Base-by-base conservation (phyloP, 192 early-diverging fungal genomes). In the Geosiphon pyriformis region DNA sequence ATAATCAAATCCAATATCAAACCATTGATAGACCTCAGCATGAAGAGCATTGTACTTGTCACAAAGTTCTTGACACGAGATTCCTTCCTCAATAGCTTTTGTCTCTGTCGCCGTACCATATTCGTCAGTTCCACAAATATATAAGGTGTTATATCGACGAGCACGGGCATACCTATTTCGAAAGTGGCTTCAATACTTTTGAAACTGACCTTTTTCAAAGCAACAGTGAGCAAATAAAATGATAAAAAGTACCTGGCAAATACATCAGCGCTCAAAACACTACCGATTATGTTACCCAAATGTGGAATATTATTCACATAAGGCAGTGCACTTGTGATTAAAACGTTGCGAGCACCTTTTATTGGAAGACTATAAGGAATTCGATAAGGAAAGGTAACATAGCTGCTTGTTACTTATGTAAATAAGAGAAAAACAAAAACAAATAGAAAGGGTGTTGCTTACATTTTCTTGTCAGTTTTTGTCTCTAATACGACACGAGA, bases 231-330 rank as follows among this genome's bases (percentile, higher is more conserved):
- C 12, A 23, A 3, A 30, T 60, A 23, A 23, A 23, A 23, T 51
- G 15, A 6, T 6, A 46, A 27, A n/a, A 6, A 1, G 60, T 73
- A 85, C 78, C 94, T 87, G 27, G 95, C 92, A 82, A 86, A 98
- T 15, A 90, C 91, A 76, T 99, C 97, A n/a, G 94, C 97, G 76
- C 90, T 92, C 59, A 99, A 84, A 3, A 94, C 92, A 56, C 93
- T 96, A n/a, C 97, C 97, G 72, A 99, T 93, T 74, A 99, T 91
- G 83, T 99, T 99, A 65, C 97, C 97, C 71, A 99, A 83, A 69
- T 99, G 97, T 37, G 97, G 97, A 51, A 98, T 87, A 73, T 99
- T 99, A 87, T 99, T 99, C 46, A 95, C 94, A 70, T 98, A 99
- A 15, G 97, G 95, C 62, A 99, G 81, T 6, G 97, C 97, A 37